Conservation (phyloP, 164 flowering plant genomes). For the Magnolia kwangsiensis region DNA sequence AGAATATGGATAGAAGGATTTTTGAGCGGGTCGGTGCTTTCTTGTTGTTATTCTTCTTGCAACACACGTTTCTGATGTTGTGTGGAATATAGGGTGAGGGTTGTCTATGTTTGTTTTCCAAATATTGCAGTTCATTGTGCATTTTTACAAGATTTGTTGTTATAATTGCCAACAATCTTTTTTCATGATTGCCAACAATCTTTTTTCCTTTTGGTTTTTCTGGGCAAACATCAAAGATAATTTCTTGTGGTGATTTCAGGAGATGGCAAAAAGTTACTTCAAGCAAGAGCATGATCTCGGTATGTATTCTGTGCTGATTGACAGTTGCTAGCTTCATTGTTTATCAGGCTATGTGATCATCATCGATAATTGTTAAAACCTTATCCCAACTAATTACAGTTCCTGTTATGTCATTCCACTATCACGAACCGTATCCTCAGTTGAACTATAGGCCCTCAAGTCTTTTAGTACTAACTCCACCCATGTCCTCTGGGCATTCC, state of each 20-base stretch:
- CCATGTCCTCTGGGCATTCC: too few species aligned
- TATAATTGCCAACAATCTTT: not conserved
- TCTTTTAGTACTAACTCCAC: too few species aligned
- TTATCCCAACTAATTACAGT: too few species aligned
- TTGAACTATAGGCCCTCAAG: too few species aligned
- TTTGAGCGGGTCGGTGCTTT: not conserved
- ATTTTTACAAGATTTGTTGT: too few species aligned
- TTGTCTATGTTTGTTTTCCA: not conserved
- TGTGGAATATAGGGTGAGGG: not conserved
- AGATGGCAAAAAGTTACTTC: constrained; percentile 69
- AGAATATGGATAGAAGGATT: not conserved
- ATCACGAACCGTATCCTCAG: too few species aligned
- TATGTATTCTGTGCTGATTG: constrained; percentile 17
- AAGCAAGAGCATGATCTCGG: constrained; percentile 89
- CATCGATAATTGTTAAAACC: too few species aligned
- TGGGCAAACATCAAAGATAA: not conserved
- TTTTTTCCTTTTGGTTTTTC: not conserved
- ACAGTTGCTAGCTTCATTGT: not conserved
- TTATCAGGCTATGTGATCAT: not conserved
- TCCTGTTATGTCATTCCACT: too few species aligned
- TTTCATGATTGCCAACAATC: not conserved
- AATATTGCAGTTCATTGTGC: too few species aligned
- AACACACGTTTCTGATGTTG: not conserved
- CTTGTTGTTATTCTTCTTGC: not conserved
- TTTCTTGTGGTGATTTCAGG: not conserved